A percentile compares a stretch with the other conserved stretches of the same genome.
Evolutionary conservation across 148 eudicot genomes (phyloP).

Genomic region (Arctostaphylos glauca): DNA sequence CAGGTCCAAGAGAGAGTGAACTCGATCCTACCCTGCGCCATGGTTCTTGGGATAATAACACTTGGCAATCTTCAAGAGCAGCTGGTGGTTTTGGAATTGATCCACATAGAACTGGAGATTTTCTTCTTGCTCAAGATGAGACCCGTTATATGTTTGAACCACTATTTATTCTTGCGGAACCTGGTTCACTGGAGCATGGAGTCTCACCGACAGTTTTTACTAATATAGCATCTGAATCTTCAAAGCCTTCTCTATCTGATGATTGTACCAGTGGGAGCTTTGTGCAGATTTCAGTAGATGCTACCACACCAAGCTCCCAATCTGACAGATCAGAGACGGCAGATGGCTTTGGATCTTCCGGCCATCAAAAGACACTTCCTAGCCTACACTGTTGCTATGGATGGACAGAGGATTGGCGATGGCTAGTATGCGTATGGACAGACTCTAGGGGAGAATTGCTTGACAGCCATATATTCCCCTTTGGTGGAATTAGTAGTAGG

Average conservation of each 20-base stretch:
- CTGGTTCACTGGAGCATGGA: conserved; percentile 83
- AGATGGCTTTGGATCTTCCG: conserved; percentile 59
- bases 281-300: conserved; percentile 52
- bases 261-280: conserved; percentile 55
- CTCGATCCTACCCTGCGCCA: conserved; percentile 68
- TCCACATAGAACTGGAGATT: conserved; percentile 60
- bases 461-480: conserved; percentile 85
- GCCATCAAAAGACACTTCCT: conserved; percentile 58
- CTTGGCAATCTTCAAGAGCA: conserved; percentile 81
- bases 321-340: conserved; percentile 61
- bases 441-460: conserved; percentile 97
- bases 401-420: conserved; percentile 99
- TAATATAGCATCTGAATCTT: conserved; percentile 42
- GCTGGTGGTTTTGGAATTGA: conserved; percentile 66
- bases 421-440: conserved; percentile 96
- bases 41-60: conserved; percentile 70
- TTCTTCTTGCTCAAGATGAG: conserved; percentile 51
- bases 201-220: conserved; percentile 48
- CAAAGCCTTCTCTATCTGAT: conserved; percentile 53
- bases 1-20: conserved; percentile 74
- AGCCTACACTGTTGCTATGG: conserved; percentile 97
- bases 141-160: conserved; percentile 86
- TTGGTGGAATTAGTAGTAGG: conserved; percentile 96
- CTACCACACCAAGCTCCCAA: conserved; percentile 53
- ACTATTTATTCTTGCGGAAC: conserved; percentile 92